Evolutionary conservation across 2,329 filamentous ascomycete genomes (phyloP).

Genomic region (Neofusicoccum ribis): DNA sequence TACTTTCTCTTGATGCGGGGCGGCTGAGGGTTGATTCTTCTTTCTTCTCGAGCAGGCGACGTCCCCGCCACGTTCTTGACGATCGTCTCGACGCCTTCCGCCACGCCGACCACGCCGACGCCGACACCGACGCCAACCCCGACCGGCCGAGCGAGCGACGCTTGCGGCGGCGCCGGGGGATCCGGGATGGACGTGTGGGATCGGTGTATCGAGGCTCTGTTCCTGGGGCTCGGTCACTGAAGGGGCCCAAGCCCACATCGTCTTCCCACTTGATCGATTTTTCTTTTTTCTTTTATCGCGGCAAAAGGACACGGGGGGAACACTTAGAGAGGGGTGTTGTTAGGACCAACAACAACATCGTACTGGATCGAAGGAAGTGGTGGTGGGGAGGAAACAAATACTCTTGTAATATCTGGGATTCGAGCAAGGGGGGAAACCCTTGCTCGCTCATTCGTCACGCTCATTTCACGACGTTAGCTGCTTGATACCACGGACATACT

Average conservation of each 20-base stretch:
- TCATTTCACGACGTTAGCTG: slow-evolving; percentile 2
- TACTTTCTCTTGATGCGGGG: not conserved
- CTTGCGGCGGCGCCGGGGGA: not conserved
- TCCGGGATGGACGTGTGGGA: slow-evolving; percentile 13
- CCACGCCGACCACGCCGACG: not conserved
- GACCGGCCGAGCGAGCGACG: not conserved
- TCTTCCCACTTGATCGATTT: not conserved
- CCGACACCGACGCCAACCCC: not conserved
- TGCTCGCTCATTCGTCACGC: not conserved
- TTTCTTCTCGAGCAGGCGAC: not conserved
- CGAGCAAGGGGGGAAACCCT: not conserved
- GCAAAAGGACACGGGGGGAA: no score
- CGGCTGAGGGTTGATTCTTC: not conserved
- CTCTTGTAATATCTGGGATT: not conserved
- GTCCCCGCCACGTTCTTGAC: slow-evolving; percentile 6
- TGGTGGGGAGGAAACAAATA: not conserved
- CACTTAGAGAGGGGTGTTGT: no score
- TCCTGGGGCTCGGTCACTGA: slow-evolving; percentile 6
- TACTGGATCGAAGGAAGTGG: not conserved
- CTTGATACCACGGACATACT: not conserved
- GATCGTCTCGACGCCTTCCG: not conserved
- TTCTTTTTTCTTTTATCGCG: not conserved
- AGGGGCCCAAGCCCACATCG: not conserved
- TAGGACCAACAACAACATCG: no score
- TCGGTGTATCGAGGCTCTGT: slow-evolving; percentile 5